These are phyloP conservation scores for Lactuca saligna DNA, from an alignment of 129 eudicot genomes.

Conservation along the genomic window DNA sequence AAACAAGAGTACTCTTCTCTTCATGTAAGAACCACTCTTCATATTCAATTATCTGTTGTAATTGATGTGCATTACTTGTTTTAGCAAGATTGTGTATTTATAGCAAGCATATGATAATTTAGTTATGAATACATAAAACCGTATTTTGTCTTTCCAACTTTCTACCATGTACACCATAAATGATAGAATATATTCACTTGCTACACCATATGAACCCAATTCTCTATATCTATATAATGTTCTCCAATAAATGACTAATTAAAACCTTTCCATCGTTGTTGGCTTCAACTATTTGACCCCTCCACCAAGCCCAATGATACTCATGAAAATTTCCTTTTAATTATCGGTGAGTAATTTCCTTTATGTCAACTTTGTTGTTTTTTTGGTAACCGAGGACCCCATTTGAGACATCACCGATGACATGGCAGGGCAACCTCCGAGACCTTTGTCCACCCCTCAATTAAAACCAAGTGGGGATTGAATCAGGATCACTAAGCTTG, in stretches of 20 bases:
- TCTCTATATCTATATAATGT: slow-evolving; percentile 14
- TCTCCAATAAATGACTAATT: slow-evolving; percentile 2
- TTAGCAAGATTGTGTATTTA: background rate
- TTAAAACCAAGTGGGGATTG: no score
- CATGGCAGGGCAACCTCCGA: no score
- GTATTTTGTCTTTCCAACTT: slow-evolving; percentile 13
- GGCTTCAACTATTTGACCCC: slow-evolving; percentile 20
- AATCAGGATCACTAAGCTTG: no score
- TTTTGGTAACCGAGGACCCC: no score
- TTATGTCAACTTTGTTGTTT: no score
- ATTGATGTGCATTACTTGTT: background rate
- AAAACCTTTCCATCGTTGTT: slow-evolving; percentile 9
- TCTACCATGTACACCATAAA: slow-evolving; percentile 1
- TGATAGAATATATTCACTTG: slow-evolving; percentile 15
- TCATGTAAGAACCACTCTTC: background rate
- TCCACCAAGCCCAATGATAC: slow-evolving; percentile 2
- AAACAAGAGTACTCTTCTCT: slow-evolving; percentile 26
- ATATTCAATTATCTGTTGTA: no score
- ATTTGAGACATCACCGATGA: no score
- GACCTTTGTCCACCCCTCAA: no score
- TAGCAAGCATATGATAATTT: background rate
- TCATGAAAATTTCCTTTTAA: no score
- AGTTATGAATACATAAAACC: background rate
- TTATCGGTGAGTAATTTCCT: no score
- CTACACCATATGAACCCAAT: slow-evolving; percentile 15